Evolutionary conservation across 2,329 filamentous ascomycete genomes (phyloP), one percentile per base, ranked within the genome.

Genomic region (Hypoxylon sp.): DNA sequence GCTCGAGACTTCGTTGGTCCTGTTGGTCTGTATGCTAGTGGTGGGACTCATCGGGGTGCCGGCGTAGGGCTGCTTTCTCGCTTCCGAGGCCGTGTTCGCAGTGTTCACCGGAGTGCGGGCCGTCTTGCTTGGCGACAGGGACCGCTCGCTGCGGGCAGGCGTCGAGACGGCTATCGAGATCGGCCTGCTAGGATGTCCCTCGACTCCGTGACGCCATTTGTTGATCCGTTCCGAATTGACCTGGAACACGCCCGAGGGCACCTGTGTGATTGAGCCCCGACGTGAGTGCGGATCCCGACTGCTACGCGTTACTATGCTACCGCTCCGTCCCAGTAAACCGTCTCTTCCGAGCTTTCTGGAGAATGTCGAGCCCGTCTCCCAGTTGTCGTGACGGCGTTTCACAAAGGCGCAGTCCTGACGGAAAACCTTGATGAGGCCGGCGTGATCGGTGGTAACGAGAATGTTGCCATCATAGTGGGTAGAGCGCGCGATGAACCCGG

Each of bases 401-500:
- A 81, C 75, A 67, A 84, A 91, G 0, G 94, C 95, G 71, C 94
- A 97, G 72, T 99, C 95, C 74, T 98, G 94, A 17, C 95, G 86
- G 71, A 97, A 97, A 0, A 98, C 89, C 72, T 97, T 97, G 76
- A 99, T 95, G 21, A 87, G 85, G 29, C 95, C 95, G 0, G 86
- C 87, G 67, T 92, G 91, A 72, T 97, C 94, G 1, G 93, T 91
- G 0, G 94, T 96, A 46, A 98, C 85, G 53, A 99, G 88, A 61
- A 99, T 97, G 68, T 97, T 91, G 21, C 95, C 95, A 58, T 88
- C 87, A 11, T 80, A 78, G 71, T 99, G 95, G 13, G 83, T 83
- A 5, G 88, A 89, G 13, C 92, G 87, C 9, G 91, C 83, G 29
- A 93, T 75, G 68, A 96, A 97, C 0, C 88, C 86, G 0, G 92